Percentiles rank a stretch among this genome's conserved stretches.
Evolutionary conservation across 2,329 filamentous ascomycete genomes (phyloP).

Genomic region (Diplodia intermedia): DNA sequence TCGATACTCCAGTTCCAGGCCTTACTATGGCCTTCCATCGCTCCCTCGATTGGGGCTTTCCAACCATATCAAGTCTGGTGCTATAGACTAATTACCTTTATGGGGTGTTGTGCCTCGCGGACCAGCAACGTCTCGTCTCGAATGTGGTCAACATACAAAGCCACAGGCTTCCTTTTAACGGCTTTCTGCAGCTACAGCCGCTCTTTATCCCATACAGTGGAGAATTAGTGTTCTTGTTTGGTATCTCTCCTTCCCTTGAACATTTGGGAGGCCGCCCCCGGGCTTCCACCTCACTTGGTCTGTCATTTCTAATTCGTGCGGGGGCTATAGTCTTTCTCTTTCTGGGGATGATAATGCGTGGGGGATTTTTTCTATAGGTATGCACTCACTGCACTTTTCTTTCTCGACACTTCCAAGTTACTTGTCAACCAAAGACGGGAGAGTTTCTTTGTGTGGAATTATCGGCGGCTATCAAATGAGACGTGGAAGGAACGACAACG

Average conservation of each 20-base stretch:
- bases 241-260: not conserved
- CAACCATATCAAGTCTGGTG: not conserved
- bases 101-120: not conserved
- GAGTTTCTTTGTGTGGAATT: conserved; percentile 12
- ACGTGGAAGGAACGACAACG: not conserved
- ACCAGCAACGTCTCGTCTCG: not conserved
- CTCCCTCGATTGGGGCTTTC: not conserved
- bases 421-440: not conserved
- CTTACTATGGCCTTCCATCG: not conserved
- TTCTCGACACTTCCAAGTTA: not conserved
- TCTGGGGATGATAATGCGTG: conserved; percentile 1
- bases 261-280: not conserved
- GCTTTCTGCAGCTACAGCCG: not conserved
- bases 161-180: not conserved
- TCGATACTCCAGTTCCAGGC: not conserved
- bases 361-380: not conserved
- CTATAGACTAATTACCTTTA: not conserved
- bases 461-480: not conserved
- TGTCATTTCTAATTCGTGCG: not conserved
- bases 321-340: not conserved
- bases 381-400: not conserved
- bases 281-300: not conserved
- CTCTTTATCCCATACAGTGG: not conserved
- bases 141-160: not conserved
- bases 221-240: not conserved